phyloP scores from a whole-genome alignment of 495 filamentous ascomycete species.

The Neurospora sp. region DNA sequence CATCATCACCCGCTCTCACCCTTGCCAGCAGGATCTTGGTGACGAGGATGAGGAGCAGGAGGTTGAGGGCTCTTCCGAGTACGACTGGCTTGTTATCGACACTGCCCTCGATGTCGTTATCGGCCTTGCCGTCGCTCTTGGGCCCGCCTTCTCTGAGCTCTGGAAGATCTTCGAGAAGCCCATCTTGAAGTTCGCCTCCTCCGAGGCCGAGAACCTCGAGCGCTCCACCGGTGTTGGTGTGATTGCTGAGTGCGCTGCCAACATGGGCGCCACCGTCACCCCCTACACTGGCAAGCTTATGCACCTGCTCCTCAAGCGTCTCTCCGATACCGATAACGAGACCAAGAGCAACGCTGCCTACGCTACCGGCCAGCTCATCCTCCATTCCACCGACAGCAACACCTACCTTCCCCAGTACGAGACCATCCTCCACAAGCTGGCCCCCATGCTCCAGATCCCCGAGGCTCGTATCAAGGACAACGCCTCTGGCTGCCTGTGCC shows the following conservation, averaged over 20 bases:
- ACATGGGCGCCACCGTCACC: slow-evolving; percentile 70
- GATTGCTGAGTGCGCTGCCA: slow-evolving; percentile 81
- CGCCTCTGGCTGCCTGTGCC: slow-evolving; percentile 80
- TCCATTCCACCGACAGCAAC: slow-evolving; percentile 61
- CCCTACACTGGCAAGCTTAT: slow-evolving; percentile 66
- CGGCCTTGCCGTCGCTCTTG: slow-evolving; percentile 72
- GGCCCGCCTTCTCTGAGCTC: slow-evolving; percentile 67
- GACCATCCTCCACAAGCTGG: slow-evolving; percentile 70
- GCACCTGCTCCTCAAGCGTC: slow-evolving; percentile 74
- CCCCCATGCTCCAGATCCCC: slow-evolving; percentile 66
- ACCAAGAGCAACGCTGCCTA: slow-evolving; percentile 93
- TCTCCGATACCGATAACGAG: slow-evolving; percentile 82
- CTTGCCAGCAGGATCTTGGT: slow-evolving; percentile 82
- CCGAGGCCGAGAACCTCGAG: slow-evolving; percentile 66
- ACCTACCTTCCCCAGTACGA: slow-evolving; percentile 63
- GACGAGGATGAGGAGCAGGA: slow-evolving; percentile 63
- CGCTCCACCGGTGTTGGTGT: slow-evolving; percentile 82
- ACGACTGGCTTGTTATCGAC: slow-evolving; percentile 94
- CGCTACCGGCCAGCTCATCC: slow-evolving; percentile 72
- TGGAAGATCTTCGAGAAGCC: slow-evolving; percentile 93
- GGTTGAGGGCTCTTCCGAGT: slow-evolving; percentile 74
- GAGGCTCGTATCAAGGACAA: slow-evolving; percentile 82
- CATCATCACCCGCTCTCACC: slow-evolving; percentile 80
- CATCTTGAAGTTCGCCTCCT: slow-evolving; percentile 76
- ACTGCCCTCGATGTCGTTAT: slow-evolving; percentile 84